These are phyloP conservation scores for Tricholomella constricta DNA, from an alignment of 768 basidiomycete species.

Conservation along the genomic window DNA sequence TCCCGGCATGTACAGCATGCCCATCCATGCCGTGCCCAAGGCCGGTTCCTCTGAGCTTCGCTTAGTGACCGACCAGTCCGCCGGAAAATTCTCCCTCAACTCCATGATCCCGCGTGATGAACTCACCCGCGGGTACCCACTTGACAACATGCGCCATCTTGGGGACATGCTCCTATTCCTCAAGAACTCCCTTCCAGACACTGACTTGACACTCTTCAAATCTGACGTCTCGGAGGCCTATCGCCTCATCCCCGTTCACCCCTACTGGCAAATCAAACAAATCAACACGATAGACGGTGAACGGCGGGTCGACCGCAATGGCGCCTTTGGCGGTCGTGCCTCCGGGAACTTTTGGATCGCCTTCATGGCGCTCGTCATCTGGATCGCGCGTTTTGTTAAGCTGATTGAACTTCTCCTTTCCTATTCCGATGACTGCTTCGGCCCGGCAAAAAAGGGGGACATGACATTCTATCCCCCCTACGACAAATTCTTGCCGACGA, in stretches of 20 bases:
- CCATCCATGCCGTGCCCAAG: slow-evolving; percentile 35
- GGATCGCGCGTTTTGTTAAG: slow-evolving; percentile 30
- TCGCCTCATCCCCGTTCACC: slow-evolving; percentile 31
- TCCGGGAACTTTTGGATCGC: slow-evolving; percentile 27
- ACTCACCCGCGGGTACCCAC: slow-evolving; percentile 3
- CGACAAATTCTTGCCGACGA: background rate
- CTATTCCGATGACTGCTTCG: slow-evolving; percentile 36
- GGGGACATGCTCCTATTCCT: slow-evolving; percentile 7
- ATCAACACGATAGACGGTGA: slow-evolving; percentile 29
- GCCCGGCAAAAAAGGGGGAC: slow-evolving; percentile 16
- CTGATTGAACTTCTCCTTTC: slow-evolving; percentile 21
- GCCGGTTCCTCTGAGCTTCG: slow-evolving; percentile 27
- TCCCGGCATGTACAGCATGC: slow-evolving; percentile 11
- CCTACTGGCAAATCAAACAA: slow-evolving; percentile 34
- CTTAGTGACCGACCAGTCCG: slow-evolving; percentile 40
- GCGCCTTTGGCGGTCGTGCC: slow-evolving; percentile 32
- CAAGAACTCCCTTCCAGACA: background rate
- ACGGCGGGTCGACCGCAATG: slow-evolving; percentile 31
- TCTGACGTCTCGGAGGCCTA: slow-evolving; percentile 40
- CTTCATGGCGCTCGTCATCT: slow-evolving; percentile 31
- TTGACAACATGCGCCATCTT: slow-evolving; percentile 21
- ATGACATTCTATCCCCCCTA: slow-evolving; percentile 32
- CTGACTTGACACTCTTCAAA: slow-evolving; percentile 31
- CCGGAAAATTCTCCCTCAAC: slow-evolving; percentile 27
- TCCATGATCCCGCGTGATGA: slow-evolving; percentile 19